phyloP scores from a whole-genome alignment of 2,329 filamentous ascomycete species.

The Scedosporium dehoogii region DNA sequence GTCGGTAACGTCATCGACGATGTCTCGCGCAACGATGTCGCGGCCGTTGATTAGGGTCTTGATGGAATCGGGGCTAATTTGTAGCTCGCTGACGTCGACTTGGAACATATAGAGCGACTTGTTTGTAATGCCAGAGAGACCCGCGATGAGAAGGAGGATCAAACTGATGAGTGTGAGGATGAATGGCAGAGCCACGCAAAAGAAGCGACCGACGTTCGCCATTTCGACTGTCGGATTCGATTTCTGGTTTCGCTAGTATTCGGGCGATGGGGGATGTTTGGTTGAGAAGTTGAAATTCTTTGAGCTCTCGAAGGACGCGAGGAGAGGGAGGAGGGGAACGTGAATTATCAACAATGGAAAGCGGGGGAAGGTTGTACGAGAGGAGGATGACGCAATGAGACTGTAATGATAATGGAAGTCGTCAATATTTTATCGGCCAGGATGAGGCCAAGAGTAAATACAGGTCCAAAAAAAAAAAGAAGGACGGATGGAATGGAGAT shows the following conservation, averaged over 20 bases:
- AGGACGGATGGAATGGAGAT: not conserved
- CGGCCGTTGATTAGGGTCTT: slow-evolving; percentile 6
- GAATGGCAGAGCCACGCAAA: slow-evolving; percentile 84
- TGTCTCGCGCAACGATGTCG: slow-evolving; percentile 8
- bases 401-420: no score
- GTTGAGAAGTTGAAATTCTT: not conserved
- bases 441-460: not conserved
- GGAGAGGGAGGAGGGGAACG: no score
- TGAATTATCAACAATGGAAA: no score
- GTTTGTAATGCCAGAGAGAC: slow-evolving; percentile 45
- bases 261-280: not conserved
- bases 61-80: slow-evolving; percentile 20
- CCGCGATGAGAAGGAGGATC: slow-evolving; percentile 53
- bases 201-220: slow-evolving; percentile 54
- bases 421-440: not conserved
- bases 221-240: not conserved
- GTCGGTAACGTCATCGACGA: slow-evolving; percentile 10
- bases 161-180: slow-evolving; percentile 68
- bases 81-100: slow-evolving; percentile 54
- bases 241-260: not conserved
- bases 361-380: no score
- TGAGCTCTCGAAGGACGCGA: no score
- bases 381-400: no score
- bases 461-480: not conserved
- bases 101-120: slow-evolving; percentile 49